These are phyloP conservation scores for Aspergillus sp. DNA, from an alignment of 2,329 filamentous ascomycete species.

Conservation along the genomic window DNA sequence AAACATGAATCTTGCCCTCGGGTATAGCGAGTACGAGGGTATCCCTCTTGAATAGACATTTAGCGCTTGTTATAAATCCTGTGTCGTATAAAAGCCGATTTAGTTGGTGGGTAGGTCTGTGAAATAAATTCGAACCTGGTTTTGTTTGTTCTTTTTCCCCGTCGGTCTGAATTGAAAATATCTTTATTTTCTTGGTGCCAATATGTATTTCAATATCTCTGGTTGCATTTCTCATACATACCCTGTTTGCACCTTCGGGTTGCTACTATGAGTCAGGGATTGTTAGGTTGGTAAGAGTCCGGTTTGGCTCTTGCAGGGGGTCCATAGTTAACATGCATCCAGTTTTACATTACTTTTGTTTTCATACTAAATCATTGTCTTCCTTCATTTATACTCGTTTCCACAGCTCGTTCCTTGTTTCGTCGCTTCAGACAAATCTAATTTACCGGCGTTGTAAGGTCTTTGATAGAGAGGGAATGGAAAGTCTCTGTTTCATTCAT, in stretches of 20 bases:
- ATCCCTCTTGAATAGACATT: constrained; percentile 62
- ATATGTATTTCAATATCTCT: constrained; percentile 5
- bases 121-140: constrained; percentile 14
- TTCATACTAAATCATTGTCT: neutral
- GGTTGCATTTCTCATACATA: constrained; percentile 26
- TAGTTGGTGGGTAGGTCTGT: constrained; percentile 19
- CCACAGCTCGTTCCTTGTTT: neutral
- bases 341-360: neutral
- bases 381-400: neutral
- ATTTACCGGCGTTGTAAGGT: neutral
- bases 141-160: constrained; percentile 2
- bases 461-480: neutral
- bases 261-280: constrained; percentile 29
- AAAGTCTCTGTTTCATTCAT: neutral
- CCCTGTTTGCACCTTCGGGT: constrained; percentile 29
- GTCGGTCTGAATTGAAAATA: constrained; percentile 13
- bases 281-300: constrained; percentile 16
- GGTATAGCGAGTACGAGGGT: constrained; percentile 84
- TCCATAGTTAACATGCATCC: constrained; percentile 21
- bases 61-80: constrained; percentile 11
- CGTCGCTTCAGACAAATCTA: neutral
- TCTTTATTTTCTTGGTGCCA: neutral
- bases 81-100: constrained; percentile 18
- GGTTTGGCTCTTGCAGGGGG: constrained; percentile 15
- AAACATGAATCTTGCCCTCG: constrained; percentile 92